phyloP scores from a whole-genome alignment of 2,329 filamentous ascomycete species.

The Colletotrichum cuscutae region DNA sequence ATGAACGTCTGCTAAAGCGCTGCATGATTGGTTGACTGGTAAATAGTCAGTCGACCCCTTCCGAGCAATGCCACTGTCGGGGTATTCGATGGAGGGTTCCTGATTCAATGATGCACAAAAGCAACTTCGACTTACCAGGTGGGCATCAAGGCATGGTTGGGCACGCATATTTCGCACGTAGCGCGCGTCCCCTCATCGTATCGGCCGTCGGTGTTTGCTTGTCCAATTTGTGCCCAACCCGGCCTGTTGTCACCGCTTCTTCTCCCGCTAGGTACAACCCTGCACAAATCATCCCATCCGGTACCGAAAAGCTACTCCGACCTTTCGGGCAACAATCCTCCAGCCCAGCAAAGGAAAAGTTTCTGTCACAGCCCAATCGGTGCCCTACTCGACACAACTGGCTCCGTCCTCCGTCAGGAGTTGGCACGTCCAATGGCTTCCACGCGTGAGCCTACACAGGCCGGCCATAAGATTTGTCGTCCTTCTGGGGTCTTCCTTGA shows the following conservation, averaged over 20 bases:
- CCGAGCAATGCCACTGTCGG: background rate
- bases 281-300: conserved; percentile 43
- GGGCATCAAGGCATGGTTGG: conserved; percentile 39
- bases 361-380: conserved; percentile 43
- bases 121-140: conserved; percentile 28
- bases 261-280: conserved; percentile 46
- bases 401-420: conserved; percentile 23
- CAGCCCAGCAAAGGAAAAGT: conserved; percentile 33
- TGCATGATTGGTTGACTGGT: conserved; percentile 14
- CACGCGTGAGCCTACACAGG: conserved; percentile 17
- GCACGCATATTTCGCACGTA: conserved; percentile 30
- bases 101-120: conserved; percentile 31
- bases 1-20: background rate
- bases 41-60: background rate
- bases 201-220: conserved; percentile 32
- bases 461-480: conserved; percentile 25
- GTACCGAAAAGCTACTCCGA: conserved; percentile 41
- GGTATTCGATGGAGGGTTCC: background rate
- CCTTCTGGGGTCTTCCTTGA: conserved; percentile 36
- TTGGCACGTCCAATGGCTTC: conserved; percentile 33
- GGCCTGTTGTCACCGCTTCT: conserved; percentile 44
- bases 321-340: conserved; percentile 46
- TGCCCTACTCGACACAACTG: conserved; percentile 38
- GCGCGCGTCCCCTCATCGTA: conserved; percentile 33
- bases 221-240: conserved; percentile 37